phyloP scores from a whole-genome alignment of 2,329 filamentous ascomycete species.

The Trichoderma sp. region DNA sequence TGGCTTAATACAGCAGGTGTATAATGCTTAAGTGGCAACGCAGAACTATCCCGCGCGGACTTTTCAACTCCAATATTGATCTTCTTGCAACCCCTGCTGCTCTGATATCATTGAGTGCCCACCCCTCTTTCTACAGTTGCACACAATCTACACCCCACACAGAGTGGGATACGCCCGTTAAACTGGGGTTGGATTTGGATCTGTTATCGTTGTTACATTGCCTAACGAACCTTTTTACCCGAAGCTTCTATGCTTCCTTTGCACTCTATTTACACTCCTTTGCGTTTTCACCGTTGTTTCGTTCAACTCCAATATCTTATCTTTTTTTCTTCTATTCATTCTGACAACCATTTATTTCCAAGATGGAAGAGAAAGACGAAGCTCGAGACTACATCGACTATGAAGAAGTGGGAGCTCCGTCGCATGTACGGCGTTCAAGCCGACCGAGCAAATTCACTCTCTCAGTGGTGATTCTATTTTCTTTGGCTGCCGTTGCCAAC shows the following conservation, averaged over 20 bases:
- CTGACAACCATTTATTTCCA: not conserved
- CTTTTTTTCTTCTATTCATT: not conserved
- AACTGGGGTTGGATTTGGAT: not conserved
- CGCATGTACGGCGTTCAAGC: not conserved
- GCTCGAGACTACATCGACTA: slow-evolving; percentile 4
- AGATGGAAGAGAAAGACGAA: not conserved
- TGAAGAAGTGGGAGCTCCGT: slow-evolving; percentile 10
- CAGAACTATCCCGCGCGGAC: not conserved
- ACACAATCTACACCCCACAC: too few species aligned
- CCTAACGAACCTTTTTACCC: not conserved
- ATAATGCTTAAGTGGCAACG: not conserved
- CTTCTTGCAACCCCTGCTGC: not conserved
- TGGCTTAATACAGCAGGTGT: not conserved
- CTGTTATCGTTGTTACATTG: not conserved
- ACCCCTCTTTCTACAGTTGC: not conserved
- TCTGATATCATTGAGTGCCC: not conserved
- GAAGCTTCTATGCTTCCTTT: not conserved
- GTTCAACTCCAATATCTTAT: not conserved
- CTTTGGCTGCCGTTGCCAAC: not conserved
- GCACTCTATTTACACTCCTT: not conserved
- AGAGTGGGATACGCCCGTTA: not conserved
- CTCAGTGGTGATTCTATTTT: not conserved
- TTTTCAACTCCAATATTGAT: not conserved
- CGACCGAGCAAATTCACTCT: not conserved
- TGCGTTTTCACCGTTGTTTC: not conserved